These are phyloP conservation scores for Pseudocercospora ulei DNA, from an alignment of 2,329 filamentous ascomycete species.

Conservation along the genomic window DNA sequence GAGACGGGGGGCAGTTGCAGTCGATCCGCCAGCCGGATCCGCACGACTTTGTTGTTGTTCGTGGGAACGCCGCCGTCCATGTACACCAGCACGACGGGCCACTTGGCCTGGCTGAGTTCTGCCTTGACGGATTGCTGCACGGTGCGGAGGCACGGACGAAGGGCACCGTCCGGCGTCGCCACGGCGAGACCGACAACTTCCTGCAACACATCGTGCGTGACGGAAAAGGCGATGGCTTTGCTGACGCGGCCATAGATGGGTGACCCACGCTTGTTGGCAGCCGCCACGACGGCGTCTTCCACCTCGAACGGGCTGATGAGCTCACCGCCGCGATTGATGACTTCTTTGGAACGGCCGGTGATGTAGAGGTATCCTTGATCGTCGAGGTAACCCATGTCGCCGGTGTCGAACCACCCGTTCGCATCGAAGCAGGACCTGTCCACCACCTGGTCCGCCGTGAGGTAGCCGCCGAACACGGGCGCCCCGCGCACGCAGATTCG, in stretches of 20 bases:
- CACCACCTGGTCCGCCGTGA: constrained; percentile 38
- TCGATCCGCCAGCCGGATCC: constrained; percentile 46
- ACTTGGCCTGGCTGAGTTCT: constrained; percentile 46
- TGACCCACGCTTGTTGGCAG: constrained; percentile 38
- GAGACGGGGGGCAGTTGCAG: constrained; percentile 41
- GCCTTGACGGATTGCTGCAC: constrained; percentile 43
- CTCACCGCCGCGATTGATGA: constrained; percentile 51
- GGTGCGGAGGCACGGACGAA: constrained; percentile 42
- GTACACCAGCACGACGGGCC: constrained; percentile 46
- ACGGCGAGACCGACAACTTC: constrained; percentile 49
- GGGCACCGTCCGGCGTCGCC: constrained; percentile 41
- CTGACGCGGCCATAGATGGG: constrained; percentile 42
- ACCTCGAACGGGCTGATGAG: constrained; percentile 52
- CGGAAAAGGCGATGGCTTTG: constrained; percentile 48
- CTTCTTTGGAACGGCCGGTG: constrained; percentile 49
- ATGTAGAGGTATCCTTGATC: constrained; percentile 46
- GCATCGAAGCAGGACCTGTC: constrained; percentile 43
- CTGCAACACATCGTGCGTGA: constrained; percentile 46
- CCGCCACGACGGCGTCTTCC: constrained; percentile 48
- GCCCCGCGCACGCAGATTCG: constrained; percentile 46
- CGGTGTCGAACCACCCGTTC: constrained; percentile 48
- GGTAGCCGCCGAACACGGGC: constrained; percentile 46
- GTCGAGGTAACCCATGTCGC: constrained; percentile 48
- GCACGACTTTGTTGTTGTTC: constrained; percentile 52
- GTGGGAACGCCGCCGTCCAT: constrained; percentile 49